phyloP scores from a whole-genome alignment of 164 flowering plant species.

The Nymphaea colorata region DNA sequence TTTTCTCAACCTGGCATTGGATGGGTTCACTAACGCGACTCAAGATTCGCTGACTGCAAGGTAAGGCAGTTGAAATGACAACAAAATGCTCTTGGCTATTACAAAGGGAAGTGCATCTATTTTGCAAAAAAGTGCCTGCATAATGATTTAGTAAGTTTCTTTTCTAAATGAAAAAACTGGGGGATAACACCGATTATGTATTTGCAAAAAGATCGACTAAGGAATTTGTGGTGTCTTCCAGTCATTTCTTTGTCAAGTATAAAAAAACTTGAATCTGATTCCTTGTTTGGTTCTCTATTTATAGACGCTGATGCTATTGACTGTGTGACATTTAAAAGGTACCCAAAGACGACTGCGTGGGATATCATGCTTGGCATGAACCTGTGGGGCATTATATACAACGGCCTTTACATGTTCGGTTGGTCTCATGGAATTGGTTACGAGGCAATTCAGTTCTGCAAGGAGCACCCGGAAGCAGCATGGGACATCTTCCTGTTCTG shows the following conservation, averaged over 20 bases:
- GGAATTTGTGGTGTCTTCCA: too few relatives aligned
- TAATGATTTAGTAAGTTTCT: too few relatives aligned
- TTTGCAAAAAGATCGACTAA: too few relatives aligned
- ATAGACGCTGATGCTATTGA: background rate
- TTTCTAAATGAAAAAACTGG: too few relatives aligned
- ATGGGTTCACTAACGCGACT: conserved; percentile 96
- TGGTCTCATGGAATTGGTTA: conserved; percentile 73
- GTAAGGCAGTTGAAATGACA: conserved; percentile 20
- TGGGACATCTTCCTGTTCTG: conserved; percentile 93
- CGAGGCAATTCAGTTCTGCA: conserved; percentile 77
- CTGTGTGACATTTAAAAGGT: conserved; percentile 31
- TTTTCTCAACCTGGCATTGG: conserved; percentile 85
- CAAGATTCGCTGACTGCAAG: conserved; percentile 87
- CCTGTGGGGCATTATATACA: conserved; percentile 96
- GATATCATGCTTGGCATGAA: conserved; percentile 98
- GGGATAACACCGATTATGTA: too few relatives aligned
- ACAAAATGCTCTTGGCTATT: too few relatives aligned
- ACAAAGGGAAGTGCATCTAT: too few relatives aligned
- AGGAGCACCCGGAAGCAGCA: conserved; percentile 88
- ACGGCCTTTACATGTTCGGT: conserved; percentile 85
- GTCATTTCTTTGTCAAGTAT: too few relatives aligned
- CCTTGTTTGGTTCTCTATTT: background rate
- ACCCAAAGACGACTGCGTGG: conserved; percentile 96
- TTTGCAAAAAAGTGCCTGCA: too few relatives aligned
- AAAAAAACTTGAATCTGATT: too few relatives aligned